Conservation (phyloP, 176 grass and related monocot species). For the barley (Hordeum vulgare) region MorexV3_pseudomolecules_assembly NC_058519.1:9720765-9721264, state of each 20-base stretch:
- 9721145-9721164: constrained; percentile 60
- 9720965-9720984: constrained; percentile 49
- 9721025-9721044: too few species aligned
- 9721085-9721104: constrained; percentile 42
- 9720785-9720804: too few species aligned
- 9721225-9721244: constrained; percentile 5
- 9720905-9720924: constrained; percentile 40
- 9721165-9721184: constrained; percentile 35
- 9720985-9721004: too few species aligned
- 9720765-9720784: not conserved
- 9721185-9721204: constrained; percentile 54
- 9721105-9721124: constrained; percentile 56
- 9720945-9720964: constrained; percentile 56
- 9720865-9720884: too few species aligned
- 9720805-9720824: too few species aligned
- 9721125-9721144: constrained; percentile 57
- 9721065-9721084: constrained; percentile 29
- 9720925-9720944: constrained; percentile 69
- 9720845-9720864: too few species aligned
- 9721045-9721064: not conserved
- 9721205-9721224: constrained; percentile 44
- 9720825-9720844: too few species aligned
- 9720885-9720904: constrained; percentile 8
- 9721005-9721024: too few species aligned
- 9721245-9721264: not conserved